Evolutionary conservation across 805 yeast species (phyloP), one percentile per base, ranked within the genome.

Genomic region (Sugiyamaella marilandica): DNA sequence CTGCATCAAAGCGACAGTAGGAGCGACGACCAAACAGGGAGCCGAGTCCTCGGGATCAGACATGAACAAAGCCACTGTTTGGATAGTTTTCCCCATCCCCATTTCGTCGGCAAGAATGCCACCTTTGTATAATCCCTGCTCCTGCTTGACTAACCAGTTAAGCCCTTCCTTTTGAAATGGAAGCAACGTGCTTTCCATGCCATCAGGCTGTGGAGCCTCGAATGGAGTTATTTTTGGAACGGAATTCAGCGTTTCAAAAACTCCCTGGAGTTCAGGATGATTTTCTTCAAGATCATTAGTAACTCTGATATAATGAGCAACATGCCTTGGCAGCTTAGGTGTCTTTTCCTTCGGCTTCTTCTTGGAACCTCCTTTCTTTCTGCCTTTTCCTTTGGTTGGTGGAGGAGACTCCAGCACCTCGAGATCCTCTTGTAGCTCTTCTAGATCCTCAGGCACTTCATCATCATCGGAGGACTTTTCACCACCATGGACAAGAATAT

Each of bases 51-150:
- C 53, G 0, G 72, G 62, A 66, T 89, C 95, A 45, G 76, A 68
- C 82, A 91, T 81, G 64, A 94, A 80, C 44, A 94, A 70, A 0
- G 95, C 94, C 56, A 94, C 92, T 36, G 96, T 92, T 70, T 94
- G 99, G 47, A 94, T 91, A 0, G 99, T 94, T 63, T 94, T 94
- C 57, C 99, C 99, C 98, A 94, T 92, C 35, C 99, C 99, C 99
- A 94, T 94, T 70, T 94, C 99, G 73, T 94, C 99, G 4, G 99
- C 98, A 45, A 94, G 73, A 9, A 94, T 84, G 13, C 98, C 99
- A 24, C 99, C 99, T 13, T 79, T 75, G 68, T 85, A 92, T 41
- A 75, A 77, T 11, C 68, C 62, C 19, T 82, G 82, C 64, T 92
- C 98, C 70, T 92, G 98, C 47, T 81, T 76, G 11, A 80, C 60